These are phyloP conservation scores for Cyberlindnera euphorbiae DNA, from an alignment of 805 yeast genomes.

Conservation along the genomic window DNA sequence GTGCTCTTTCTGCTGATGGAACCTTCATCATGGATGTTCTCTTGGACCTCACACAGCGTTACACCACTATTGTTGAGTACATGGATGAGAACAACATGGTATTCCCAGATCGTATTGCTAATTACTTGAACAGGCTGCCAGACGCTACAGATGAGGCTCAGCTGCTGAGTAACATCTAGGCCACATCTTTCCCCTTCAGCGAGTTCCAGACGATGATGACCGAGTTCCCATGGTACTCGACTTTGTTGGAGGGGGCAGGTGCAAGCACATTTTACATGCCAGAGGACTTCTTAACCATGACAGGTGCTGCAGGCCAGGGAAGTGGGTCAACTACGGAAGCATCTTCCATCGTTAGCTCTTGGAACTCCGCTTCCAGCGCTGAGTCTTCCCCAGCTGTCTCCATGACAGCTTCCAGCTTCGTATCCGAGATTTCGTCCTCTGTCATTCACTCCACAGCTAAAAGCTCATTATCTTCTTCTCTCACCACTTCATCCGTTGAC, in stretches of 20 bases:
- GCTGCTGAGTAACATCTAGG: slow-evolving; percentile 25
- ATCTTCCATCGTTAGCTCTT: not conserved
- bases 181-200: slow-evolving; percentile 30
- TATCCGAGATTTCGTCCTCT: slow-evolving; percentile 1
- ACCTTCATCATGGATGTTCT: slow-evolving; percentile 20
- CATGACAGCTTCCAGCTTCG: not conserved
- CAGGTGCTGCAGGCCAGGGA: slow-evolving; percentile 4
- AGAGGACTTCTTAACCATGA: slow-evolving; percentile 18
- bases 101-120: slow-evolving; percentile 31
- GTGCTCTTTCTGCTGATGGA: slow-evolving; percentile 20
- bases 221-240: slow-evolving; percentile 20
- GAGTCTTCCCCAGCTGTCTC: not conserved
- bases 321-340: too few species aligned
- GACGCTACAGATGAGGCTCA: slow-evolving; percentile 23
- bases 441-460: slow-evolving; percentile 3
- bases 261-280: slow-evolving; percentile 21
- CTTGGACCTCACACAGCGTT: slow-evolving; percentile 17
- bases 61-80: slow-evolving; percentile 14
- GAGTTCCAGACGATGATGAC: slow-evolving; percentile 34
- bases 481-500: not conserved
- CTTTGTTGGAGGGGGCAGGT: slow-evolving; percentile 15
- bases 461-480: not conserved
- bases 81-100: slow-evolving; percentile 24
- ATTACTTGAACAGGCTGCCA: slow-evolving; percentile 30
- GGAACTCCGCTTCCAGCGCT: not conserved